Evolutionary conservation across 1,284 basidiomycete genomes (phyloP), one percentile per base, ranked within the genome.

Genomic region (Schizophyllum amplum): DNA sequence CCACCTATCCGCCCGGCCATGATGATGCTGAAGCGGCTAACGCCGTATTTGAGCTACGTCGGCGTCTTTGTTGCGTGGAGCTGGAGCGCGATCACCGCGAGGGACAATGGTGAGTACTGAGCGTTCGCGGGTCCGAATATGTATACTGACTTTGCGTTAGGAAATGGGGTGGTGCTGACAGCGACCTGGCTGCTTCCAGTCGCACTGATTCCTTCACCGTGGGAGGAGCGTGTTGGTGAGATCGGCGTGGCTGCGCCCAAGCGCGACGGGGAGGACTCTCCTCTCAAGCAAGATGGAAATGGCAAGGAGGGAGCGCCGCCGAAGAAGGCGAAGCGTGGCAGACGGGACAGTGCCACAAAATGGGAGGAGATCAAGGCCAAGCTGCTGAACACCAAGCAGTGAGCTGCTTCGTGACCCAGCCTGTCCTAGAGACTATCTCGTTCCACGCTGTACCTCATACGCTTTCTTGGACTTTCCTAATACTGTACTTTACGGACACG

Each of bases 141-240:
- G 5, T 13, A 11, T n/a, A 20, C 48, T 24, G 48, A 22, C 20
- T 50, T 3, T 50, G 48, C 46, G 47, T 49, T 59, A 80, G 83
- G 86, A 1, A 71, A 84, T 57, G 87, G 87, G 0, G 81, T 90
- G 4, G 78, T 83, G 27, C 67, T 90, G 60, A 83, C 80, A 9
- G 87, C 87, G n/a, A 90, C 87, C 4, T 90, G 87, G 87, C 68
- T 90, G 26, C 66, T 89, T n/a, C 84, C 87, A 22, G 77, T 89
- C 13, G 87, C 85, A 1, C 71, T 89, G 33, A 77, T 90, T 21
- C 87, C 87, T 1, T 77, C 82, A 56, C 71, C 84, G 4, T 88
- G 85, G 86, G 33, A 42, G 33, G 33, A 42, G 7, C 33, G 33
- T 76, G 81, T 60, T 2, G 7, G 33, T 17, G 33, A 42, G 33